Conservation (phyloP, 1,284 basidiomycete species). For the Mycosarcoma maydis region DNA sequence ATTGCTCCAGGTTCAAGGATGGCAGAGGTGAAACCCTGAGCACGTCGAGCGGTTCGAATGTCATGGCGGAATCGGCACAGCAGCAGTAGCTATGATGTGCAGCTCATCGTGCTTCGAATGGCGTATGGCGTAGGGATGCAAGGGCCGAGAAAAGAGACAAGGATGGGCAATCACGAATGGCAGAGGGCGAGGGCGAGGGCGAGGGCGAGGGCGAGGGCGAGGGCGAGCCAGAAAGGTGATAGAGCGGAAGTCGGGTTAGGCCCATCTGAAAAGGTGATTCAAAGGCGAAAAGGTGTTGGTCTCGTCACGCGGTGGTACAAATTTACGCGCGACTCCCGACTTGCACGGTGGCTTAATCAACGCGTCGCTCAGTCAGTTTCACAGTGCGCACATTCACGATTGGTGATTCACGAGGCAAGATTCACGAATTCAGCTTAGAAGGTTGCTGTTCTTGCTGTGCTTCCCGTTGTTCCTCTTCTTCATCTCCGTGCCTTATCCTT, state of each 20-base stretch:
- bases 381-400: neutral
- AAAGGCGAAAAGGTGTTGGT: constrained; percentile 45
- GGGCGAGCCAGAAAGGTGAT: constrained; percentile 2
- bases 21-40: constrained; percentile 25
- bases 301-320: constrained; percentile 13
- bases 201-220: too few species aligned
- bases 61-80: constrained; percentile 9
- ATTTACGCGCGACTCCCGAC: constrained; percentile 34
- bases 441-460: neutral
- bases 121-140: too few species aligned
- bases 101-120: neutral
- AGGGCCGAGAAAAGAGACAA: too few species aligned
- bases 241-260: constrained; percentile 17
- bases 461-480: constrained; percentile 1
- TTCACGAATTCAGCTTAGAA: too few species aligned
- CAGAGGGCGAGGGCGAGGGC: too few species aligned
- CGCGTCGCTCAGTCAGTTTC: constrained; percentile 20
- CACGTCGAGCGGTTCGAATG: constrained; percentile 24
- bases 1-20: constrained; percentile 13
- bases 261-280: too few species aligned
- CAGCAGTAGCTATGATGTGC: neutral
- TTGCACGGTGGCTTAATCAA: constrained; percentile 21
- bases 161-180: too few species aligned
- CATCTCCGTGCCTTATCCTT: neutral
- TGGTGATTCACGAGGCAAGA: too few species aligned